A percentile compares a stretch with the other conserved stretches of the same genome.
phyloP scores from a whole-genome alignment of 768 basidiomycete species.

The Pluteus cervinus region DNA sequence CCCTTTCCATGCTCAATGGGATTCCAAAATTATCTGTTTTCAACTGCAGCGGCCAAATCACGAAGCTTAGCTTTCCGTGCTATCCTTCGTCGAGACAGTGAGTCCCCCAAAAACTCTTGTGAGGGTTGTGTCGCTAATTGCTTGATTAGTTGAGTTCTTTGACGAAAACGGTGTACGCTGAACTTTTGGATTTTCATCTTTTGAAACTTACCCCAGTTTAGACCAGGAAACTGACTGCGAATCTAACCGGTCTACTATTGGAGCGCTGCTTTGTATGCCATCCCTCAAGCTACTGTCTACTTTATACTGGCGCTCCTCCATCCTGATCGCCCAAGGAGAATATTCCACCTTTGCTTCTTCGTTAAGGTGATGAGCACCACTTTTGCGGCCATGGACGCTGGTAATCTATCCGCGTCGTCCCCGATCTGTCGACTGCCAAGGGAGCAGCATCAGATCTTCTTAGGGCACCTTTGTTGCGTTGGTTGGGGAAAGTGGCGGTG shows the following conservation, averaged over 20 bases:
- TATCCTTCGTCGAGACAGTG: constrained; percentile 78
- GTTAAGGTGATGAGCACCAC: constrained; percentile 45
- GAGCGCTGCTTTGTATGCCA: constrained; percentile 50
- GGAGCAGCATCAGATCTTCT: constrained; percentile 64
- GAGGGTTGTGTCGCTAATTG: neutral
- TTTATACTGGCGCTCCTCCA: constrained; percentile 64
- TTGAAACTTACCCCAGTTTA: constrained; percentile 11
- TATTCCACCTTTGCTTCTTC: constrained; percentile 57
- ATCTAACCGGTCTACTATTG: constrained; percentile 61
- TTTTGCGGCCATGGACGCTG: constrained; percentile 65
- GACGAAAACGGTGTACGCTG: constrained; percentile 57
- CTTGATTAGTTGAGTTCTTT: constrained; percentile 59
- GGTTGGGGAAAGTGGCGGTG: constrained; percentile 63
- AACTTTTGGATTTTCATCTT: neutral
- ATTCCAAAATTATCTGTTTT: constrained; percentile 60
- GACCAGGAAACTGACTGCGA: constrained; percentile 68
- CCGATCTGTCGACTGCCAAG: constrained; percentile 71
- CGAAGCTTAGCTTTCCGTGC: constrained; percentile 63
- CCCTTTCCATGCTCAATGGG: constrained; percentile 50
- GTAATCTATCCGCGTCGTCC: constrained; percentile 67
- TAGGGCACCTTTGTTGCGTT: constrained; percentile 62
- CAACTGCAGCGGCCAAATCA: constrained; percentile 56
- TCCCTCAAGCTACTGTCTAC: constrained; percentile 63
- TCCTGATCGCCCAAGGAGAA: constrained; percentile 41
- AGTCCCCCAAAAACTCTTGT: constrained; percentile 16